phyloP scores from a whole-genome alignment of 768 basidiomycete genomes.

The Pulveroboletus sp. region DNA sequence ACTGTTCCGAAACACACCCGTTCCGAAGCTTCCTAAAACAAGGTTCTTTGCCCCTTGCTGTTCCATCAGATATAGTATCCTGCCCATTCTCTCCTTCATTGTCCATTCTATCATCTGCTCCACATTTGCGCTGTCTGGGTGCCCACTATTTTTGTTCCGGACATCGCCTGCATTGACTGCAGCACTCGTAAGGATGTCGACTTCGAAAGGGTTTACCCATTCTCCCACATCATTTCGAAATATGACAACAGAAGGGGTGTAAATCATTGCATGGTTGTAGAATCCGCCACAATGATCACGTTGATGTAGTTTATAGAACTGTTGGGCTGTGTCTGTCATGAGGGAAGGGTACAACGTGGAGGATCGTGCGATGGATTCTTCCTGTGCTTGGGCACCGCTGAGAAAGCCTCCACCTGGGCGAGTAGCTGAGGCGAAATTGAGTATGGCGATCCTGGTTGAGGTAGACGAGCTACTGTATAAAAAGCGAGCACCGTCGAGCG shows the following conservation, averaged over 20 bases:
- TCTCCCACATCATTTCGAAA: slow-evolving; percentile 62
- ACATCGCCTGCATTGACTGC: slow-evolving; percentile 70
- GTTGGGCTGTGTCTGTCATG: slow-evolving; percentile 46
- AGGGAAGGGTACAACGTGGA: slow-evolving; percentile 68
- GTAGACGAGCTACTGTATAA: slow-evolving; percentile 24
- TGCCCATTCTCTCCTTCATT: slow-evolving; percentile 71
- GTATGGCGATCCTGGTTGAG: slow-evolving; percentile 47
- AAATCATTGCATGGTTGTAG: slow-evolving; percentile 79
- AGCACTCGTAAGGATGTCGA: slow-evolving; percentile 67
- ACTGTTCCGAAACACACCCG: slow-evolving; percentile 70
- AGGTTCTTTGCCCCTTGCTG: slow-evolving; percentile 53
- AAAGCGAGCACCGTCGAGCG: slow-evolving; percentile 56
- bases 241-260: slow-evolving; percentile 58
- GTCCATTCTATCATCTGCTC: slow-evolving; percentile 41
- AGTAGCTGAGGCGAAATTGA: slow-evolving; percentile 76
- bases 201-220: slow-evolving; percentile 52
- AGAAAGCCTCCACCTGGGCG: slow-evolving; percentile 76
- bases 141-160: slow-evolving; percentile 23
- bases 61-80: slow-evolving; percentile 64
- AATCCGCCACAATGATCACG: slow-evolving; percentile 47
- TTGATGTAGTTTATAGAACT: slow-evolving; percentile 62
- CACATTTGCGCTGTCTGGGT: slow-evolving; percentile 18
- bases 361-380: slow-evolving; percentile 75
- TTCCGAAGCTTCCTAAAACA: slow-evolving; percentile 74
- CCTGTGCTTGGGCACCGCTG: slow-evolving; percentile 70